Conservation (phyloP, 2,329 filamentous ascomycete species). For the Didymellaceae sp. region DNA sequence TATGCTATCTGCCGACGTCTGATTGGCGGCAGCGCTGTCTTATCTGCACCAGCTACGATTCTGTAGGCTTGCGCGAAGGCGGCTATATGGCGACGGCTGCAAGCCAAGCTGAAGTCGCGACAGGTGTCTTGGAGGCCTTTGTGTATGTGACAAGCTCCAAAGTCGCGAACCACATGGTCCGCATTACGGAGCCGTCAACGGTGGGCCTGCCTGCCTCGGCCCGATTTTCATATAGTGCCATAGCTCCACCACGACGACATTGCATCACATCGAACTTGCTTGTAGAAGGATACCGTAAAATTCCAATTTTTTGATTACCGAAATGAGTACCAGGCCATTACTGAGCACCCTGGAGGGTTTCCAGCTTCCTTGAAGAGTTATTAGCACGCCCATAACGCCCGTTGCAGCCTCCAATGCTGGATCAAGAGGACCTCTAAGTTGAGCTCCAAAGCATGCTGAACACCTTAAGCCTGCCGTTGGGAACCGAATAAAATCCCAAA, state of each 20-base stretch:
- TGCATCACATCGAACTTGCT: background rate
- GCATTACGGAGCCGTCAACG: conserved; percentile 14
- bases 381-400: conserved; percentile 15
- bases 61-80: background rate
- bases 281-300: background rate
- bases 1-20: conserved; percentile 7
- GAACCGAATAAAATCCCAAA: background rate
- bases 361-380: too few relatives aligned
- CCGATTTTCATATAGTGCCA: background rate
- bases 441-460: background rate
- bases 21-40: conserved; percentile 23
- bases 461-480: background rate
- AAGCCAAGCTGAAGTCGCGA: conserved; percentile 8
- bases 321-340: too few relatives aligned
- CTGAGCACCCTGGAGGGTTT: background rate
- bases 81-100: conserved; percentile 8
- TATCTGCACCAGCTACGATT: conserved; percentile 18
- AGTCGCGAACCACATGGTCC: conserved; percentile 1
- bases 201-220: conserved; percentile 14
- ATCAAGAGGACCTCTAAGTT: conserved; percentile 1
- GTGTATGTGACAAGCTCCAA: background rate
- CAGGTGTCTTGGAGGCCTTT: background rate
- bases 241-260: conserved; percentile 1
- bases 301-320: background rate
- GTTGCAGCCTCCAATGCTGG: too few relatives aligned